These are phyloP conservation scores for Monosporozyma aquatica DNA, from an alignment of 805 yeast genomes.

Conservation along the genomic window DNA sequence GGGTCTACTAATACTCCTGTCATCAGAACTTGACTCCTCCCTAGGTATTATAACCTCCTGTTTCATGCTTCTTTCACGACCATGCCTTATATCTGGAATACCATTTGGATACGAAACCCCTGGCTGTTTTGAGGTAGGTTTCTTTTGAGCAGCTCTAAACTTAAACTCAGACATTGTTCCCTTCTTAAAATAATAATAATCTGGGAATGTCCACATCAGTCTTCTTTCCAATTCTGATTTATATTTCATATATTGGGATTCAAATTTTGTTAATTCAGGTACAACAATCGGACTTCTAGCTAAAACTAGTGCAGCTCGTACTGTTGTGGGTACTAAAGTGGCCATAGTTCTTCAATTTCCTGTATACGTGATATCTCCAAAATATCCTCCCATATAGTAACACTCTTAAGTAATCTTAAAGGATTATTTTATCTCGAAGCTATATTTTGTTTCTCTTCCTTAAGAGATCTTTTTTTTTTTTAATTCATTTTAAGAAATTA, in stretches of 20 bases:
- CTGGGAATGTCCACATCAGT: conserved; percentile 96
- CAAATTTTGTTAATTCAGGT: conserved; percentile 64
- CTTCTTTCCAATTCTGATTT: conserved; percentile 81
- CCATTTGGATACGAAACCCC: conserved; percentile 77
- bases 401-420: no score
- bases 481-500: no score
- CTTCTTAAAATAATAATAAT: conserved; percentile 79
- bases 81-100: conserved; percentile 74
- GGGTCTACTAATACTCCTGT: conserved; percentile 34
- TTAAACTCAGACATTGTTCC: conserved; percentile 85
- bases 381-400: no score
- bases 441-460: no score
- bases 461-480: no score
- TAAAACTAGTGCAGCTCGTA: conserved; percentile 51
- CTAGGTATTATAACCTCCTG: conserved; percentile 74
- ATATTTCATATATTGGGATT: conserved; percentile 65
- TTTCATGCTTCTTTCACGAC: conserved; percentile 78
- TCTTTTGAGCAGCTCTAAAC: conserved; percentile 63
- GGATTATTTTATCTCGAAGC: no score
- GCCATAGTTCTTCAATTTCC: no score
- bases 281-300: conserved; percentile 82
- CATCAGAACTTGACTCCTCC: conserved; percentile 35
- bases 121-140: conserved; percentile 64
- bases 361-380: no score
- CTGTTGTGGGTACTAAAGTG: not conserved